phyloP scores from a whole-genome alignment of 768 basidiomycete genomes.

The Russula griseocarnosa region DNA sequence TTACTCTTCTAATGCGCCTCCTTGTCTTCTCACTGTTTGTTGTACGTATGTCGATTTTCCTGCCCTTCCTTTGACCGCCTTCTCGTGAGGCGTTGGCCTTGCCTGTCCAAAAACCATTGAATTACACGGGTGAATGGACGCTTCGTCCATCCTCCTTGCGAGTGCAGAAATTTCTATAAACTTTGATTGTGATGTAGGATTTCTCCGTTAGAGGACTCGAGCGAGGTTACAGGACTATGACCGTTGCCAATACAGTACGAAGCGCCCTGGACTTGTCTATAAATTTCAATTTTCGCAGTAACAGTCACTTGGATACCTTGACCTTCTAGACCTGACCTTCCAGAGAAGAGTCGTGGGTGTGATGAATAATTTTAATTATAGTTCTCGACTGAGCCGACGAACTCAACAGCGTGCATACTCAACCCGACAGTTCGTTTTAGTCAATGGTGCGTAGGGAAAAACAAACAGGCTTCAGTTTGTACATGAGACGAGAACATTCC shows the following conservation, averaged over 20 bases:
- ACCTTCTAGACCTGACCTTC: background rate
- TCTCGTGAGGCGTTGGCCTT: conserved; percentile 10
- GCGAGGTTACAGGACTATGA: conserved; percentile 19
- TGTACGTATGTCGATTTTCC: conserved; percentile 27
- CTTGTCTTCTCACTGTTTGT: conserved; percentile 18
- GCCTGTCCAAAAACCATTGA: conserved; percentile 10
- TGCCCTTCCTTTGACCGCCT: conserved; percentile 6
- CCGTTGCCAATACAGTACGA: background rate
- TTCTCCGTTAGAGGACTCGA: conserved; percentile 31
- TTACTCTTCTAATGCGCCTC: conserved; percentile 22
- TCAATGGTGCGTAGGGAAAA: background rate
- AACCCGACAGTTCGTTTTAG: background rate
- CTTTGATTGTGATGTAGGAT: conserved; percentile 14
- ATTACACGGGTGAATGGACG: conserved; percentile 12
- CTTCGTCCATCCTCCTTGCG: conserved; percentile 3
- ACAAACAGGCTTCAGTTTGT: too few species aligned
- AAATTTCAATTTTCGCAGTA: background rate
- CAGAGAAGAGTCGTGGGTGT: background rate
- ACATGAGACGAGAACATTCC: too few species aligned
- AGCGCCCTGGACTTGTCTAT: conserved; percentile 20
- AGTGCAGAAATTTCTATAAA: conserved; percentile 12
- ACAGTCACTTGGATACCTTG: background rate
- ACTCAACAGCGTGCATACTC: background rate
- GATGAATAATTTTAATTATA: background rate
- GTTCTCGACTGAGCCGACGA: background rate